phyloP scores from a whole-genome alignment of 1,284 basidiomycete species.

The Sparassis latifolia region DNA sequence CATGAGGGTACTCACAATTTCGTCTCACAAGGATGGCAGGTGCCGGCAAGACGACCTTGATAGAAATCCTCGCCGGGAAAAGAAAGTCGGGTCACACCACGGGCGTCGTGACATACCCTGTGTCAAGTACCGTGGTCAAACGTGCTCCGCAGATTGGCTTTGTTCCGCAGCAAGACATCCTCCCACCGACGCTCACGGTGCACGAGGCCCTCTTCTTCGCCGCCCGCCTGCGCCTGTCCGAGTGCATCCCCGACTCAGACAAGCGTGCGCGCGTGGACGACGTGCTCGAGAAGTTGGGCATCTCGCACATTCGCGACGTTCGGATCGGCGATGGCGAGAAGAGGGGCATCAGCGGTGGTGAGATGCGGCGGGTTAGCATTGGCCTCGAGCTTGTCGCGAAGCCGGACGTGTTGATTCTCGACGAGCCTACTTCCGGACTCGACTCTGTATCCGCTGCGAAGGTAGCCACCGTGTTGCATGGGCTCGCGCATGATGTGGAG shows the following conservation, averaged over 20 bases:
- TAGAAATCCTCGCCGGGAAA: constrained; percentile 94
- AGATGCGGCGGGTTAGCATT: constrained; percentile 80
- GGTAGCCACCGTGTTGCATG: constrained; percentile 69
- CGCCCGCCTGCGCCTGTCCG: constrained; percentile 77
- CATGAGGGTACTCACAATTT: background rate
- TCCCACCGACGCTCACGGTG: constrained; percentile 76
- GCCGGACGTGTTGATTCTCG: constrained; percentile 77
- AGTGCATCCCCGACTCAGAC: constrained; percentile 59
- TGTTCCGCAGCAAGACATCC: constrained; percentile 81
- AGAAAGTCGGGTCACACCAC: constrained; percentile 68
- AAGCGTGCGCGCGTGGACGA: constrained; percentile 66
- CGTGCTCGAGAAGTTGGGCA: constrained; percentile 72
- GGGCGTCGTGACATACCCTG: constrained; percentile 58
- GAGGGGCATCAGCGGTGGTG: constrained; percentile 81
- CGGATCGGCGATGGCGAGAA: constrained; percentile 77
- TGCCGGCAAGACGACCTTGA: constrained; percentile 92
- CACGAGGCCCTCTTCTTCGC: constrained; percentile 81
- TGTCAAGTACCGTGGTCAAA: constrained; percentile 25
- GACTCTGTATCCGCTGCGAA: constrained; percentile 85
- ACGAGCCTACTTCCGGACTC: constrained; percentile 77
- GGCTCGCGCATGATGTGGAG: constrained; percentile 62
- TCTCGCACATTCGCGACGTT: constrained; percentile 62
- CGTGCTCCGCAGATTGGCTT: constrained; percentile 61
- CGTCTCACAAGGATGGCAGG: constrained; percentile 29
- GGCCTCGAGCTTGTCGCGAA: constrained; percentile 77